Evolutionary conservation across 2,329 filamentous ascomycete genomes (phyloP).

Genomic region (Aspergillus sergii): DNA sequence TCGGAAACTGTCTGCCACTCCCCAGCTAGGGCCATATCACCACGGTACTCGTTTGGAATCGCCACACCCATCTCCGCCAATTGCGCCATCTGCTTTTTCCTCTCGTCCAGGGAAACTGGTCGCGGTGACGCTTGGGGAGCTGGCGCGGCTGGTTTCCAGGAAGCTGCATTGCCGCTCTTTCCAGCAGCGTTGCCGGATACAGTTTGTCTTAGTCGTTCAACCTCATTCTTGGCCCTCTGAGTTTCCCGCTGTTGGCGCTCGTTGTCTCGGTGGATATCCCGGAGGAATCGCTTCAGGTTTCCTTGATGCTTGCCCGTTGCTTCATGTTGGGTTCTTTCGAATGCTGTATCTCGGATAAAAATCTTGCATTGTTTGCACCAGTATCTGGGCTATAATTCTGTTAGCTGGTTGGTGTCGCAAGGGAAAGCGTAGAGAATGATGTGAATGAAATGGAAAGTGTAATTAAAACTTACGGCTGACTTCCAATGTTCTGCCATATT

Average conservation of each 20-base stretch:
- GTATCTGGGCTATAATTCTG: constrained; percentile 69
- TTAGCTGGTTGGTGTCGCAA: constrained; percentile 21
- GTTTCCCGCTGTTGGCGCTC: constrained; percentile 80
- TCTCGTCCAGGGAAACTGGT: constrained; percentile 62
- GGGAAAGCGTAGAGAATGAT: not conserved
- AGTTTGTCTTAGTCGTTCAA: constrained; percentile 81
- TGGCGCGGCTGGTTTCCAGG: constrained; percentile 37
- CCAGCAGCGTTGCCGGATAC: constrained; percentile 45
- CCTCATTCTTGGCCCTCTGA: constrained; percentile 78
- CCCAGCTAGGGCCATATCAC: constrained; percentile 83
- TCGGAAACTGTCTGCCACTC: constrained; percentile 77
- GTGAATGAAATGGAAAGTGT: not conserved
- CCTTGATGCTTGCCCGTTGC: constrained; percentile 81
- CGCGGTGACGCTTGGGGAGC: constrained; percentile 31
- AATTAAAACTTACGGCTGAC: constrained; percentile 65
- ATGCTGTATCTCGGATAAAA: constrained; percentile 88
- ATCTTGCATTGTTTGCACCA: constrained; percentile 97
- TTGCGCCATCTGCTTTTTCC: constrained; percentile 84
- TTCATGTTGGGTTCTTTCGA: constrained; percentile 89
- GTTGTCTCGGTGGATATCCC: constrained; percentile 82
- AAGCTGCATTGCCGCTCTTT: constrained; percentile 17
- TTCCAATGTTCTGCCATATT: constrained; percentile 98
- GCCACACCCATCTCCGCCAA: constrained; percentile 83
- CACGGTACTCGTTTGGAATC: constrained; percentile 75
- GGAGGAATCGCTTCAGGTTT: constrained; percentile 83